Base-by-base conservation (phyloP, 768 basidiomycete genomes). In the Trametes meyenii region DNA sequence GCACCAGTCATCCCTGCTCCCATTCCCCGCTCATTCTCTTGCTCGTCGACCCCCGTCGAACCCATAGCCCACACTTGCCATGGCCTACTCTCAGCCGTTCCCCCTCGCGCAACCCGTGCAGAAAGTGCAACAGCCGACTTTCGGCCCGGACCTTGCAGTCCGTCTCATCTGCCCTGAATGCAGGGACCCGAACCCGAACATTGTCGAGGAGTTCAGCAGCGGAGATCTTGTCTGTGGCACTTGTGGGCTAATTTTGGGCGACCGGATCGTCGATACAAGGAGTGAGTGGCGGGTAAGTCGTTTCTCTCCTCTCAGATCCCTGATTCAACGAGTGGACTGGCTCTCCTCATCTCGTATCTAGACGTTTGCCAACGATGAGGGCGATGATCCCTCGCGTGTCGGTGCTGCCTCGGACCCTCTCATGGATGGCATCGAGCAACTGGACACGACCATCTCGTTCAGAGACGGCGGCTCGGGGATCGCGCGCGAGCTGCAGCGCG, bases 331-430 rank as follows among this genome's bases (percentile, higher is more conserved):
- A 21, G 53, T 67, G 62, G 61, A 16, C 70, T 45, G 24, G 62
- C 50, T 53, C 60, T 62, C 45, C 35, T 66, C 53, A 67, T 71
- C 57, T 69, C 45, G 14, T 64, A 23, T 62, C n/a, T 79, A 98
- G 92, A 98, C 97, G 63, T 99, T 99, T 76, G 97, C 97, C 66
- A 97, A 98, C 73, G 96, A 98, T 70, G 97, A 99, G 80, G 96
- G 96, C 64, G 96, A 98, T 74, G 97, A 99, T 74, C 97, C 97
- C 64, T 98, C 97, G 67, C 97, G 97, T 90, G 97, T 99, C 68
- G 97, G 97, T 78, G 95, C 94, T 56, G 94, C 95, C 45, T 86
- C 89, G 19, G 94, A 98, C 75, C 94, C 96, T 33, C 78, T 96
- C 44, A 82, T 98, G 78, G 94, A 98, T 74, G 95, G 94, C 40